Conservation (phyloP, 2,329 filamentous ascomycete species). For the Monilinia vaccinii-corymbosi region DNA sequence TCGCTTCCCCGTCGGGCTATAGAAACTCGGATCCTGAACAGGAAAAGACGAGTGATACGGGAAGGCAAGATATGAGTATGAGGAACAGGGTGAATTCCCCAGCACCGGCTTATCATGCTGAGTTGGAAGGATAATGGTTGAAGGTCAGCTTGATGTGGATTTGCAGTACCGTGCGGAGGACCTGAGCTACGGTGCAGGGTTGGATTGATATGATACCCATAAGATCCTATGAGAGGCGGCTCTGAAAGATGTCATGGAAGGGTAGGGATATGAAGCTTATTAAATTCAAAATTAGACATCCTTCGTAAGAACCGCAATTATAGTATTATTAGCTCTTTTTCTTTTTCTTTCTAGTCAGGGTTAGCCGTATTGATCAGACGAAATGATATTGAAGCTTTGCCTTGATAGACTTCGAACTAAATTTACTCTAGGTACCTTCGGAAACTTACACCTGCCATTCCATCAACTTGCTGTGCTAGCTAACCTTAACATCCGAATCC, state of each 20-base stretch:
- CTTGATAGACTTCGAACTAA: not conserved
- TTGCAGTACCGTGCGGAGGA: not conserved
- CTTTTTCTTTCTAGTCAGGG: too few species aligned
- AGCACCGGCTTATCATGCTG: not conserved
- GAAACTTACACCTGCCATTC: not conserved
- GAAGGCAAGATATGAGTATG: not conserved
- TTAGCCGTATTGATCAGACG: too few species aligned
- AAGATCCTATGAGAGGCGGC: not conserved
- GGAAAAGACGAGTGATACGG: not conserved
- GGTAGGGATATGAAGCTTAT: too few species aligned
- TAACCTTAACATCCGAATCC: not conserved
- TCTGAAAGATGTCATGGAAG: not conserved
- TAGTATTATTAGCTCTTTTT: not conserved
- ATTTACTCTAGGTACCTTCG: not conserved
- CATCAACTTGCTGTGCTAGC: too few species aligned
- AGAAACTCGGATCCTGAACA: not conserved
- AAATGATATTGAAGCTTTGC: not conserved
- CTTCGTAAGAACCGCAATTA: too few species aligned
- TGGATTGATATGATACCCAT: conserved; percentile 3
- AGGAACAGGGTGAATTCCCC: not conserved
- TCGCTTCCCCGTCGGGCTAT: not conserved
- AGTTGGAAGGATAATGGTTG: conserved; percentile 1
- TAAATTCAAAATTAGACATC: not conserved
- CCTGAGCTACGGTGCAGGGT: not conserved
- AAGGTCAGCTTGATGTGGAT: not conserved